phyloP scores from a whole-genome alignment of 495 filamentous ascomycete species.

The Talaromyces thailandensis region DNA sequence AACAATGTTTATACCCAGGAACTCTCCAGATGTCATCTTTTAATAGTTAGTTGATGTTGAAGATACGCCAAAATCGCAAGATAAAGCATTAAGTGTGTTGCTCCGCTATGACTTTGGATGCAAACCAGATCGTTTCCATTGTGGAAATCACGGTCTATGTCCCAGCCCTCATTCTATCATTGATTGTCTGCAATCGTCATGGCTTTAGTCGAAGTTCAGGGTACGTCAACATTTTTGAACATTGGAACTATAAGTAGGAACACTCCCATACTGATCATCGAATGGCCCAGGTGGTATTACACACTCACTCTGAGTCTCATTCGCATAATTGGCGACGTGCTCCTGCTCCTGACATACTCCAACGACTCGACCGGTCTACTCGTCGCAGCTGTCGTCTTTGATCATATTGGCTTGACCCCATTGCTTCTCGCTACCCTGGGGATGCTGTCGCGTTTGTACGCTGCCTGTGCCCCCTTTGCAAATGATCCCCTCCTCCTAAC shows the following conservation, averaged over 20 bases:
- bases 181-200: not conserved
- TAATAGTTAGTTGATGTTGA: too few relatives aligned
- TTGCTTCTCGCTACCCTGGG: not conserved
- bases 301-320: conserved; percentile 3
- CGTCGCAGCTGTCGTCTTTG: not conserved
- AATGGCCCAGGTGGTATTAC: conserved; percentile 1
- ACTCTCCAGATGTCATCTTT: too few relatives aligned
- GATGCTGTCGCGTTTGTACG: not conserved
- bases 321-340: not conserved
- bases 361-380: not conserved
- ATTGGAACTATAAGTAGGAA: too few relatives aligned
- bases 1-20: not conserved
- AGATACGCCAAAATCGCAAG: not conserved
- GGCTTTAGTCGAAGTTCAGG: conserved; percentile 2
- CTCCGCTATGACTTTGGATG: not conserved
- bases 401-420: conserved; percentile 1
- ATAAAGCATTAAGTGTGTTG: not conserved
- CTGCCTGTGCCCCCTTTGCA: not conserved
- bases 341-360: not conserved
- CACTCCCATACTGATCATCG: not conserved
- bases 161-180: not conserved
- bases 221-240: not conserved
- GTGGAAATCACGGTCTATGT: not conserved
- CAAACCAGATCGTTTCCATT: not conserved
- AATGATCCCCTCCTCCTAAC: not conserved